These are phyloP conservation scores for Melastoma candidum DNA, from an alignment of 441 rosid species.

Conservation along the genomic window DNA sequence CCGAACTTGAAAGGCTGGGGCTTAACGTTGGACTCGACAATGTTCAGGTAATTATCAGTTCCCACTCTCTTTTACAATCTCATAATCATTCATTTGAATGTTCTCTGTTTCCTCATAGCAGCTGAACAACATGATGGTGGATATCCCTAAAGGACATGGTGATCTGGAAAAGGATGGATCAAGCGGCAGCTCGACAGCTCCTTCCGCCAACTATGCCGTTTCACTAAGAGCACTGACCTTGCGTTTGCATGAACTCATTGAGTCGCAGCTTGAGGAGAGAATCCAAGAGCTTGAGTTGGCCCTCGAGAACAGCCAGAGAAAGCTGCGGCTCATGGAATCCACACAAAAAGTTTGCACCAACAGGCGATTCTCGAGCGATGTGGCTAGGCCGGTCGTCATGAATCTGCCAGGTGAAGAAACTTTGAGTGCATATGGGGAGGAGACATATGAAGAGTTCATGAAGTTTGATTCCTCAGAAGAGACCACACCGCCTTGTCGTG, in stretches of 20 bases:
- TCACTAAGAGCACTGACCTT: constrained; percentile 66
- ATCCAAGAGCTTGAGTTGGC: constrained; percentile 65
- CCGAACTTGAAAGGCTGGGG: constrained; percentile 79
- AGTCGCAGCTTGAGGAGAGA: constrained; percentile 55
- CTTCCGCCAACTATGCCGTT: constrained; percentile 49
- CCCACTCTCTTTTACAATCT: too few relatives aligned
- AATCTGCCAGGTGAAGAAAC: constrained; percentile 60
- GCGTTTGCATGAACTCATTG: constrained; percentile 65
- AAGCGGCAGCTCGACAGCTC: constrained; percentile 43
- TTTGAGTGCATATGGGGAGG: constrained; percentile 54
- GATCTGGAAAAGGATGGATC: constrained; percentile 35
- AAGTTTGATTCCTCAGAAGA: constrained; percentile 54
- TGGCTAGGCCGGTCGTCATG: constrained; percentile 49
- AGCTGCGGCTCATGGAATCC: constrained; percentile 44
- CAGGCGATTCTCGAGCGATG: constrained; percentile 22
- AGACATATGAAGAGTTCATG: constrained; percentile 56
- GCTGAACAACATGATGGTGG: too few relatives aligned
- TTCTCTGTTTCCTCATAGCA: too few relatives aligned
- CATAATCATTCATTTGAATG: too few relatives aligned
- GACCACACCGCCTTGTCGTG: constrained; percentile 23
- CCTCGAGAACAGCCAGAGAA: constrained; percentile 58
- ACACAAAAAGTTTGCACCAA: constrained; percentile 24
- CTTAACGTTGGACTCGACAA: constrained; percentile 22
- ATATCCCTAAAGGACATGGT: too few relatives aligned
- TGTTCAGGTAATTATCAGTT: too few relatives aligned